Conservation (phyloP, 2,329 filamentous ascomycete genomes). For the Aspergillus sp. region DNA sequence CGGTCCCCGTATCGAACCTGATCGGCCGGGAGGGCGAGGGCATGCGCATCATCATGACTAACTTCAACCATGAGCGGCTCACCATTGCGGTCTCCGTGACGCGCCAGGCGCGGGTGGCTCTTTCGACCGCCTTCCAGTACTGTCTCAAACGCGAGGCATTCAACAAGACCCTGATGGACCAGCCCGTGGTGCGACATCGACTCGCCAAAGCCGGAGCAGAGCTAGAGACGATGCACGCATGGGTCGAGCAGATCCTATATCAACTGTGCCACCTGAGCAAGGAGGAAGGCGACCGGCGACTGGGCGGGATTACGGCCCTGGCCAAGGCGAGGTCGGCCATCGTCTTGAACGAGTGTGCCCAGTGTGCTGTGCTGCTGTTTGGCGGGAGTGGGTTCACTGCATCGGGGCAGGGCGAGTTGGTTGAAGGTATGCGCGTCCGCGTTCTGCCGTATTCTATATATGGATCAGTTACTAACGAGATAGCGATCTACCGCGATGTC, state of each 20-base stretch:
- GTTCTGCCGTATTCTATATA: conserved; percentile 1
- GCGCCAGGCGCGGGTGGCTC: conserved; percentile 53
- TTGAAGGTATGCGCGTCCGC: conserved; percentile 51
- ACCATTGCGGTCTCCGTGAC: conserved; percentile 58
- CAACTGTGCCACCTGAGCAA: conserved; percentile 54
- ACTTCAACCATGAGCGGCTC: conserved; percentile 72
- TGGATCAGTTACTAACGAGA: conserved; percentile 14
- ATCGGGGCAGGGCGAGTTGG: conserved; percentile 61
- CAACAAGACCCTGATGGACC: conserved; percentile 61
- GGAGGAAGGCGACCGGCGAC: conserved; percentile 40
- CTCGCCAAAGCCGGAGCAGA: conserved; percentile 61
- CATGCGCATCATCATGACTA: conserved; percentile 68
- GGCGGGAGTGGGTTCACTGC: conserved; percentile 66
- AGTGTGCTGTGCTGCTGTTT: conserved; percentile 61
- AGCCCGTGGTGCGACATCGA: conserved; percentile 65
- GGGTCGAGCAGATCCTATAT: conserved; percentile 64
- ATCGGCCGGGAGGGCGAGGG: conserved; percentile 62
- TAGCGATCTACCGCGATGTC: conserved; percentile 57
- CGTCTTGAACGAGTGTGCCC: conserved; percentile 62
- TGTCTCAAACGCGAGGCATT: conserved; percentile 60
- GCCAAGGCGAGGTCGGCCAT: conserved; percentile 65
- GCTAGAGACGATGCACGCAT: conserved; percentile 62
- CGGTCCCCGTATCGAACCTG: conserved; percentile 61
- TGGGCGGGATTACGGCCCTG: conserved; percentile 64
- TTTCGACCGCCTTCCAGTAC: conserved; percentile 54